Base-by-base conservation (phyloP, 106 monocot species). In the Xerophyta viscosa region DNA sequence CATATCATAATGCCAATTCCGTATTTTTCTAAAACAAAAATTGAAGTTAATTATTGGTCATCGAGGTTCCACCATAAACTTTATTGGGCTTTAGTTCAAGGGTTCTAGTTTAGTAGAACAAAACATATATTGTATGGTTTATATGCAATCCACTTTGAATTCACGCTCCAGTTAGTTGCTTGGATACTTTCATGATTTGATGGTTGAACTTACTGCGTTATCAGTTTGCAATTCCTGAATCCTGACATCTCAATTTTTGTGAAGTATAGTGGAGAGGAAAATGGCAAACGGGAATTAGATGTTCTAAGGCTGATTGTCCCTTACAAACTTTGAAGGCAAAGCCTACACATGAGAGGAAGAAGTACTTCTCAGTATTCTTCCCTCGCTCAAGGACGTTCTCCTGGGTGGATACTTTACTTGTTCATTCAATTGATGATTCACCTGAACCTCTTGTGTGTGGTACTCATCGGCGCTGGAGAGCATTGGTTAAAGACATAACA, bases 181-280 rank as follows among this genome's bases (percentile, higher is more conserved):
- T 33, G 5, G 33, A 33, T 6, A 11, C 11, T 33, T n/a, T n/a
- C n/a, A 6, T 33, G 33, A 6, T 33, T 33, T 33, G 11, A 5
- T 33, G 11, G 11, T 33, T 33, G 5, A n/a, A n/a, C n/a, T n/a
- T n/a, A n/a, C n/a, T n/a, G n/a, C n/a, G n/a, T n/a, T n/a, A n/a
- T n/a, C n/a, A n/a, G n/a, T n/a, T n/a, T n/a, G n/a, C n/a, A n/a
- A n/a, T n/a, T n/a, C 33, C 33, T 11, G 11, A 33, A 11, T 33
- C 33, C 31, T 50, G 37, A 63, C 31, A 33, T 37, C 33, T 29
- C 19, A 29, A 46, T 20, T 19, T 50, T 50, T 50, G 42, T 70
- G 55, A 66, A 73, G 66, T 76, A 48, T 63, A 93, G 93, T 93
- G 93, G 93, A 77, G 88, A 75, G 93, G 93, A 46, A 93, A 88